A percentile compares a stretch with the other conserved stretches of the same genome.
These are phyloP conservation scores for Heliamphora pulchella DNA, from an alignment of 179 eudicot genomes.

Conservation along the genomic window DNA sequence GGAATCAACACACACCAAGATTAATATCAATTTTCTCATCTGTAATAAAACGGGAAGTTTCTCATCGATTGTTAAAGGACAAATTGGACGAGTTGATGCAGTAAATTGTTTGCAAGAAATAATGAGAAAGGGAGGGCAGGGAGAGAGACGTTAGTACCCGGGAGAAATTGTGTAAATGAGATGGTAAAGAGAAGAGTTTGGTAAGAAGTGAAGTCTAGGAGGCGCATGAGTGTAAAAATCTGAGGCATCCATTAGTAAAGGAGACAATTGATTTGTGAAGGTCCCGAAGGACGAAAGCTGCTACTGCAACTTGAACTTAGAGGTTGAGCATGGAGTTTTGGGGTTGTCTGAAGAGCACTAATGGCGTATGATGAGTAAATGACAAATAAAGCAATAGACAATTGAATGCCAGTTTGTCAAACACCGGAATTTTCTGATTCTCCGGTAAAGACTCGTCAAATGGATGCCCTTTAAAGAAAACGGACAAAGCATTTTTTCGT, in stretches of 20 bases:
- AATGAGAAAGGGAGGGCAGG: too few relatives aligned
- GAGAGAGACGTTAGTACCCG: slow-evolving; percentile 36
- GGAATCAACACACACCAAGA: too few relatives aligned
- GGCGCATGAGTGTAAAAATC: slow-evolving; percentile 33
- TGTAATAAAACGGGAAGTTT: too few relatives aligned
- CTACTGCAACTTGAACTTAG: slow-evolving; percentile 17
- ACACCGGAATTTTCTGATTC: neutral
- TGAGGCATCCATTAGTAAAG: slow-evolving; percentile 35
- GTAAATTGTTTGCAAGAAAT: too few relatives aligned
- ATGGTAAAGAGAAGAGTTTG: slow-evolving; percentile 40
- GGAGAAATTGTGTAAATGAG: slow-evolving; percentile 38
- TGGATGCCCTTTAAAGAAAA: neutral
- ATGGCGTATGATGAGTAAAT: slow-evolving; percentile 28
- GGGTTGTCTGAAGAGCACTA: slow-evolving; percentile 28
- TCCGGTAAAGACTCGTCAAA: slow-evolving; percentile 8
- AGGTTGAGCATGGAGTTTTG: slow-evolving; percentile 19
- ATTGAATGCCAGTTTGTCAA: neutral
- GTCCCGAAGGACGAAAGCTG: slow-evolving; percentile 26
- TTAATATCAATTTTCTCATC: too few relatives aligned
- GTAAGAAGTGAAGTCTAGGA: slow-evolving; percentile 44
- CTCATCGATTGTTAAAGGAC: too few relatives aligned
- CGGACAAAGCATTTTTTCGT: neutral
- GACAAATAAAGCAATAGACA: slow-evolving; percentile 20
- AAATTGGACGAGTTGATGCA: too few relatives aligned
- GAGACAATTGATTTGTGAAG: slow-evolving; percentile 40